These are phyloP conservation scores for Coniochaeta prunicola DNA, from an alignment of 2,329 filamentous ascomycete species.

Conservation along the genomic window DNA sequence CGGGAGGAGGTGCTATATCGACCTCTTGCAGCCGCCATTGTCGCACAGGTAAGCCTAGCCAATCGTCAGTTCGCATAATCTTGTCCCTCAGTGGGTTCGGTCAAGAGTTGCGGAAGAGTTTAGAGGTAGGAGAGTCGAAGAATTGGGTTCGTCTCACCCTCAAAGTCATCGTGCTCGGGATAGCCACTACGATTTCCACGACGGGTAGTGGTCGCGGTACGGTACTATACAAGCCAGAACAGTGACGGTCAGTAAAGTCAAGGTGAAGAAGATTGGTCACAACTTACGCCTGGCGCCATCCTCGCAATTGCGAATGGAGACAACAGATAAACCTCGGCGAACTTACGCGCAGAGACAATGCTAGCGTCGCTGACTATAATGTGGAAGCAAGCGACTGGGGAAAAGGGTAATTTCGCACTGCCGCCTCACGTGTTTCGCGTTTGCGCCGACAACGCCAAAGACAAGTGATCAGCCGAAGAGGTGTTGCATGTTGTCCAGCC, in stretches of 20 bases:
- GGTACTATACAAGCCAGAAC: slow-evolving; percentile 6
- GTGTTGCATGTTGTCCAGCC: neutral
- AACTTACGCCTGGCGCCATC: slow-evolving; percentile 2
- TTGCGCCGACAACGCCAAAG: neutral
- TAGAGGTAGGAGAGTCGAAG: neutral
- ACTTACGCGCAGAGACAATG: neutral
- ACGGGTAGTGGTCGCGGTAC: slow-evolving; percentile 37
- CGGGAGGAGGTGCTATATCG: slow-evolving; percentile 57
- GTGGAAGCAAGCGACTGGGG: neutral
- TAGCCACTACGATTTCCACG: slow-evolving; percentile 50
- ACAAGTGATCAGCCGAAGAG: neutral
- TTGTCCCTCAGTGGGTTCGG: neutral
- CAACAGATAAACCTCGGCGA: neutral
- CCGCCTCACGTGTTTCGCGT: neutral
- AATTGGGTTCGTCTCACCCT: slow-evolving; percentile 30
- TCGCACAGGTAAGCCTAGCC: slow-evolving; percentile 72
- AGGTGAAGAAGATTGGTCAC: neutral
- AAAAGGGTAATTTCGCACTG: neutral
- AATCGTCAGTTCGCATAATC: neutral
- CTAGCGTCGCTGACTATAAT: neutral
- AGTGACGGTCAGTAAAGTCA: neutral
- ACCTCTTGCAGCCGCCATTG: slow-evolving; percentile 77
- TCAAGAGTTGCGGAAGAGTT: neutral
- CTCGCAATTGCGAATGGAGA: neutral
- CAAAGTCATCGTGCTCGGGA: slow-evolving; percentile 55